Conservation (phyloP, 2,329 filamentous ascomycete species). For the Raffaelea arxii region DNA sequence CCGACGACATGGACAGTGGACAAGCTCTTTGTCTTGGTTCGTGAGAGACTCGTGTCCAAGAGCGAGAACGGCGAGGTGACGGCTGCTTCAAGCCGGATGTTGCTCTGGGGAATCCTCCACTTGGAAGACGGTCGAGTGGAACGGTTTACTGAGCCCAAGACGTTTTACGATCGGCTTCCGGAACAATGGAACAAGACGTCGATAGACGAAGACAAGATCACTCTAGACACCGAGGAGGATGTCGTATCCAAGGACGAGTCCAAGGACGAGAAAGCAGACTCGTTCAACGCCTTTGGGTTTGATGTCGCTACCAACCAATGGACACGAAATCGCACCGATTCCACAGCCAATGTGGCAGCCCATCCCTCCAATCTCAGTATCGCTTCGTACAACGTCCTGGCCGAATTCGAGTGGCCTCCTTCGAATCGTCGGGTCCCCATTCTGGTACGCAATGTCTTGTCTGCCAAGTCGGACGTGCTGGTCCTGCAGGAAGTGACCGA, state of each 20-base stretch:
- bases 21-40: conserved; percentile 42
- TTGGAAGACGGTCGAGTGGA: conserved; percentile 15
- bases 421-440: conserved; percentile 29
- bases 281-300: conserved; percentile 5
- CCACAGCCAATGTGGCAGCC: neutral
- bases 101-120: conserved; percentile 42
- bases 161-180: conserved; percentile 14
- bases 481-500: conserved; percentile 57
- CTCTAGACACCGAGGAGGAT: neutral
- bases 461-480: conserved; percentile 34
- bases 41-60: conserved; percentile 25
- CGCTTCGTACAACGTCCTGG: conserved; percentile 44
- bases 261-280: conserved; percentile 4
- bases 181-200: neutral
- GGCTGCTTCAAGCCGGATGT: conserved; percentile 37
- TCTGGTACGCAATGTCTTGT: conserved; percentile 34
- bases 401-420: conserved; percentile 39
- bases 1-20: conserved; percentile 36
- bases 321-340: neutral
- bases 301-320: neutral
- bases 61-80: neutral
- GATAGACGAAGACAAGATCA: neutral
- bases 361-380: conserved; percentile 19
- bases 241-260: conserved; percentile 1
- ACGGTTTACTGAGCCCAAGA: conserved; percentile 13